Evolutionary conservation across 2,329 filamentous ascomycete species (phyloP).

Genomic region (Hortaea sp.): DNA sequence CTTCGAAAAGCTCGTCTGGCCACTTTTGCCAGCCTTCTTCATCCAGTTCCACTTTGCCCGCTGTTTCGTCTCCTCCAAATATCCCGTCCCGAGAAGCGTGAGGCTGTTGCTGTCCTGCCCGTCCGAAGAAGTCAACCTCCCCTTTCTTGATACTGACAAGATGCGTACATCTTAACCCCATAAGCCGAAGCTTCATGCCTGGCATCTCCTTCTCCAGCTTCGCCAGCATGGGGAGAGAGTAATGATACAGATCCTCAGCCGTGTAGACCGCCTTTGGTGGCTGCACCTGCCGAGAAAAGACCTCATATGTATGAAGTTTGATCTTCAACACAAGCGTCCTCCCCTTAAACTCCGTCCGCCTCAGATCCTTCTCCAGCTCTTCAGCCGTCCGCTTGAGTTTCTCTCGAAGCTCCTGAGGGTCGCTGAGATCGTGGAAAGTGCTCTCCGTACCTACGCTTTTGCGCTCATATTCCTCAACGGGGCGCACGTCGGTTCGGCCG

Average conservation of each 20-base stretch:
- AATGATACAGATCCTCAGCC: slow-evolving; percentile 76
- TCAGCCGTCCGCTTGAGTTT: slow-evolving; percentile 75
- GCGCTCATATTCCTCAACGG: slow-evolving; percentile 78
- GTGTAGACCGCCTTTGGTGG: slow-evolving; percentile 60
- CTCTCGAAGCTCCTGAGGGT: slow-evolving; percentile 56
- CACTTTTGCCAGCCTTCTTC: slow-evolving; percentile 56
- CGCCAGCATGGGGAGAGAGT: slow-evolving; percentile 67
- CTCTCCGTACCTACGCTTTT: slow-evolving; percentile 92
- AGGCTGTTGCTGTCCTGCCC: slow-evolving; percentile 18
- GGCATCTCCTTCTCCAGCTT: slow-evolving; percentile 80
- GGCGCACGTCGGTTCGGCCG: slow-evolving; percentile 72
- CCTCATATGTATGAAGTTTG: slow-evolving; percentile 89
- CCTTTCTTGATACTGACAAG: slow-evolving; percentile 76
- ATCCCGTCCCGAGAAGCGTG: background rate
- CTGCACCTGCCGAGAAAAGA: slow-evolving; percentile 71
- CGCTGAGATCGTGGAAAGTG: slow-evolving; percentile 74
- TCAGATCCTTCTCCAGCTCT: slow-evolving; percentile 78
- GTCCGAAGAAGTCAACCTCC: slow-evolving; percentile 71
- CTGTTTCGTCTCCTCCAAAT: slow-evolving; percentile 25
- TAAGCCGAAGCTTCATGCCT: slow-evolving; percentile 66
- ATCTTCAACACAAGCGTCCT: slow-evolving; percentile 87
- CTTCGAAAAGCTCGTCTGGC: slow-evolving; percentile 57
- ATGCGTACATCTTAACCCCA: slow-evolving; percentile 83
- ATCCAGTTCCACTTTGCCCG: slow-evolving; percentile 28
- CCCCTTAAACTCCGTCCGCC: slow-evolving; percentile 70